phyloP scores from a whole-genome alignment of 306 rosid species.

The Rosa lucieae region DNA sequence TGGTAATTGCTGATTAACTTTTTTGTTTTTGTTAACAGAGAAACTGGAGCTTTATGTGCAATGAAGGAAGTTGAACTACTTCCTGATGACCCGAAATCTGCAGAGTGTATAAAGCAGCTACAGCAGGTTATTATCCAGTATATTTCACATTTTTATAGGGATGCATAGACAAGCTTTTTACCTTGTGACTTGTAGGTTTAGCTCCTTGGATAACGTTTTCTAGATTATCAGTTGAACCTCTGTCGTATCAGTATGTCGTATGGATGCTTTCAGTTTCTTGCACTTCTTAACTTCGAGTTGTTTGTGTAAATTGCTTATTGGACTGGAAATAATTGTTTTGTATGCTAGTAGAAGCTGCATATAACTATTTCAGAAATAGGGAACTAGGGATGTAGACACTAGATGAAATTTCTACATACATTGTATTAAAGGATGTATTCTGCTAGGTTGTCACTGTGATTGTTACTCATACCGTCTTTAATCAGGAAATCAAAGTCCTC shows the following conservation, averaged over 20 bases:
- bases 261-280: background rate
- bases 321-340: background rate
- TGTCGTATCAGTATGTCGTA: background rate
- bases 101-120: constrained; percentile 85
- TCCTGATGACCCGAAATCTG: constrained; percentile 89
- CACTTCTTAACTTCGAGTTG: background rate
- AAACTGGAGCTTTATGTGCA: constrained; percentile 97
- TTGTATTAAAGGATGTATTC: background rate
- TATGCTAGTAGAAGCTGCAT: background rate
- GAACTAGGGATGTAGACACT: background rate
- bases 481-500: constrained; percentile 91
- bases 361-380: background rate
- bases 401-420: background rate
- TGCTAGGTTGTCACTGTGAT: constrained; percentile 7
- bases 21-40: constrained; percentile 33
- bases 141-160: background rate
- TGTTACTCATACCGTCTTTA: constrained; percentile 23
- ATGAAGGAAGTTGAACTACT: constrained; percentile 94
- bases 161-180: background rate
- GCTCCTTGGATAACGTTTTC: background rate
- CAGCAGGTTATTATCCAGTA: constrained; percentile 62
- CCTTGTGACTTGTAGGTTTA: background rate
- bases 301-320: background rate
- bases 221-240: background rate
- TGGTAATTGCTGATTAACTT: constrained; percentile 17